These are phyloP conservation scores for Chlorencoelia australis DNA, from an alignment of 2,329 filamentous ascomycete genomes.

Conservation along the genomic window DNA sequence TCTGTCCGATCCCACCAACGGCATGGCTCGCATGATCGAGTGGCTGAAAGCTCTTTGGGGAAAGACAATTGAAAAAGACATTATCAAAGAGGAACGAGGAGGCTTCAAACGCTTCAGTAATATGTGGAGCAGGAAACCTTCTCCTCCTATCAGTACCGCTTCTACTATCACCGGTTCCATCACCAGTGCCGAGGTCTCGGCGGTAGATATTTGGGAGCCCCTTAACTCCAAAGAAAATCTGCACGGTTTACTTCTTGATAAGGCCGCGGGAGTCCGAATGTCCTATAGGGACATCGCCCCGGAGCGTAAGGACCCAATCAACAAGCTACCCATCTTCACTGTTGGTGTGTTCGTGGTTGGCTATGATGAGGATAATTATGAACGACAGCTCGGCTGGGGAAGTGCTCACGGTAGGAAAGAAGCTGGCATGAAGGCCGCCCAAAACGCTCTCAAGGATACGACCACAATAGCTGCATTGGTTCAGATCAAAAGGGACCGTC, in stretches of 20 bases:
- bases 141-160: constrained; percentile 7
- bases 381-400: constrained; percentile 50
- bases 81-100: constrained; percentile 30
- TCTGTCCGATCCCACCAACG: constrained; percentile 52
- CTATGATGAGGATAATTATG: constrained; percentile 53
- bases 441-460: constrained; percentile 53
- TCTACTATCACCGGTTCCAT: neutral
- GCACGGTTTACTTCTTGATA: no score
- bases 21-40: constrained; percentile 47
- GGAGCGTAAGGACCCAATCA: constrained; percentile 43
- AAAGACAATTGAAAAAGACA: constrained; percentile 47
- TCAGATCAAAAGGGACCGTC: no score
- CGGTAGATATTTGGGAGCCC: no score
- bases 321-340: constrained; percentile 46
- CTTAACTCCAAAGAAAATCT: constrained; percentile 43
- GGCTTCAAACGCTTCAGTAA: constrained; percentile 17
- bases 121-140: constrained; percentile 21
- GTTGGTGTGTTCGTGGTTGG: constrained; percentile 58
- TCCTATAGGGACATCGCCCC: constrained; percentile 49
- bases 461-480: no score
- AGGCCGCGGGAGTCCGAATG: constrained; percentile 42
- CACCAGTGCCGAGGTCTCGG: no score
- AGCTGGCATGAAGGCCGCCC: constrained; percentile 57
- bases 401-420: constrained; percentile 58
- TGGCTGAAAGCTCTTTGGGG: constrained; percentile 75